Evolutionary conservation across 345 rosid genomes (phyloP).

Genomic region (Schrenkiella parvula): DNA sequence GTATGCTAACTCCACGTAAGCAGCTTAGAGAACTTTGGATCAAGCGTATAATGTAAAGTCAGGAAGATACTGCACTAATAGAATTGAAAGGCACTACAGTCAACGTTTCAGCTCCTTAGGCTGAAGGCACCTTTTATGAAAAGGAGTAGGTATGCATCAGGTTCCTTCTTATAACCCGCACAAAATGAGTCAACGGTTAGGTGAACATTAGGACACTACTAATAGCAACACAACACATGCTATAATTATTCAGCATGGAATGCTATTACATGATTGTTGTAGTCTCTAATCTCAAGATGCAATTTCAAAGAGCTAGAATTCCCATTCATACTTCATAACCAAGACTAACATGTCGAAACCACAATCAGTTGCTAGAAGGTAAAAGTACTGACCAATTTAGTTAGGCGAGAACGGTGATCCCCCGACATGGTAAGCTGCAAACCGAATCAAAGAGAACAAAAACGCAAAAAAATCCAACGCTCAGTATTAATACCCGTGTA

Average conservation of each 20-base stretch:
- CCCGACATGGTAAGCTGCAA: constrained; percentile 86
- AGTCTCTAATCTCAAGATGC: background rate
- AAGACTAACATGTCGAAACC: constrained; percentile 1
- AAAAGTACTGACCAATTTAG: constrained; percentile 70
- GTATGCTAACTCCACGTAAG: background rate
- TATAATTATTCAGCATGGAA: background rate
- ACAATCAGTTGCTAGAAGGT: background rate
- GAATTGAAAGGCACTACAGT: background rate
- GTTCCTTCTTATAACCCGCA: background rate
- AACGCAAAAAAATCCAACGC: background rate
- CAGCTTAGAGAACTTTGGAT: constrained; percentile 1
- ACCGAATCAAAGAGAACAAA: constrained; percentile 3
- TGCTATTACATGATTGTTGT: background rate
- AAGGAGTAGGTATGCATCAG: background rate
- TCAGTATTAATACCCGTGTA: background rate
- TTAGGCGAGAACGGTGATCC: constrained; percentile 72
- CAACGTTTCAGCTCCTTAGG: background rate
- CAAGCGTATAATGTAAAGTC: background rate
- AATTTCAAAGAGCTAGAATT: background rate
- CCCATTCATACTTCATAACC: background rate
- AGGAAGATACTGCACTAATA: background rate
- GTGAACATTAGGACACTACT: constrained; percentile 1
- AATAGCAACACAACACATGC: constrained; percentile 8
- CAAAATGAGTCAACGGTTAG: background rate
- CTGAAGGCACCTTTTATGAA: background rate